Evolutionary conservation across 2,329 filamentous ascomycete species (phyloP), one percentile per base, ranked within the genome.

Genomic region (Grosmannia huntii): DNA sequence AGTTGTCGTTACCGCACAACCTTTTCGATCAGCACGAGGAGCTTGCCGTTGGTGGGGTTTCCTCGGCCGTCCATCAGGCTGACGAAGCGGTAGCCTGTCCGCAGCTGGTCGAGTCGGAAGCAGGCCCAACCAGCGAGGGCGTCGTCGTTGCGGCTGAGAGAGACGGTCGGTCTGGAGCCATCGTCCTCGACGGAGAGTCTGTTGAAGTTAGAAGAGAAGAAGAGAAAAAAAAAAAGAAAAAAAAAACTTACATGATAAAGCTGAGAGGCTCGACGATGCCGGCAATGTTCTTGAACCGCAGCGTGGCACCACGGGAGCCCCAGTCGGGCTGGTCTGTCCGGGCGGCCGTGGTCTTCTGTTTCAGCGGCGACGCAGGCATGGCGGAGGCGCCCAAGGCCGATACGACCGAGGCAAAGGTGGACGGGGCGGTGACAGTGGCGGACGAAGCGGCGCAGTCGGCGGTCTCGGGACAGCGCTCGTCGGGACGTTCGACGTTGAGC

Each of bases 401-500:
- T 7, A 16, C 4, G 9, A 33, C 11, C 4, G 48, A 38, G 5
- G 31, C 31, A 10, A 33, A 33, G 2, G 31, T 33, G 6, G 31
- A 33, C 31, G 31, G 5, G 31, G 31, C 31, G 6, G 36, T 14
- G 36, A 14, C 14, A 14, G 10, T 38, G 36, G 12, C 36, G 3
- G 52, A 6, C 31, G 53, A 36, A 9, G 58, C 16, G 21, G 55
- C n/a, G 31, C 31, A 33, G 1, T 51, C 54, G 6, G 36, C 46
- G 3, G 48, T 5, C 52, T 61, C 60, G 1, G 60, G 66, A 50
- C 60, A 69, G 60, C 63, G 71, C 63, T 70, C 76, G 60, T 70
- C 70, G 9, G 69, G 67, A 60, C 77, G 87, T 67, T 94, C 90
- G 19, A 91, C 82, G 69, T 95, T 89, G 58, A 96, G 72, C 68